Conservation (phyloP, 352 stramenopile genomes). For the Globisporangium alternatum region DNA sequence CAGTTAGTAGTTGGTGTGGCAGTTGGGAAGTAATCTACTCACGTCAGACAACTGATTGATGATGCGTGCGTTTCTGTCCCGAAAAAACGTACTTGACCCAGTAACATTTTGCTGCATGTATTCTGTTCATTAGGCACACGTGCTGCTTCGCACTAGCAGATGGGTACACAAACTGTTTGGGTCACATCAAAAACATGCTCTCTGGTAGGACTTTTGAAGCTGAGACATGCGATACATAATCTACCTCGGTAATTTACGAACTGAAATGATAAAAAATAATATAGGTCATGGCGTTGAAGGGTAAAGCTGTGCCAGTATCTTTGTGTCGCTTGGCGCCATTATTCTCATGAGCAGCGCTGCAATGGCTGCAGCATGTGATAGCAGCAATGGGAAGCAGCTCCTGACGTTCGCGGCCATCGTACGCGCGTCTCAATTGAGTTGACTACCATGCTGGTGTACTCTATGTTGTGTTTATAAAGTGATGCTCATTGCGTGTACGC, state of each 20-base stretch:
- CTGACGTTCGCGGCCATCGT: conserved; percentile 41
- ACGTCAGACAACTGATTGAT: conserved; percentile 5
- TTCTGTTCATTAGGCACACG: not conserved
- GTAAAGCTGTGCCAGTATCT: not conserved
- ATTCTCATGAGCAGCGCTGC: not conserved
- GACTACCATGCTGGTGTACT: not conserved
- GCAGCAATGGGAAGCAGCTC: conserved; percentile 22
- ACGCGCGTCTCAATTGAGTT: conserved; percentile 10
- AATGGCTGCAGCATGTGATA: conserved; percentile 11
- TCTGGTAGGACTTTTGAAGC: conserved; percentile 3
- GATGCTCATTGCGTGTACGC: not conserved
- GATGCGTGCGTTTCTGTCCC: conserved; percentile 6
- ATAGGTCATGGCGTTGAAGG: too few species aligned
- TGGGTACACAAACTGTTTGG: conserved; percentile 2
- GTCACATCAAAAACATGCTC: not conserved
- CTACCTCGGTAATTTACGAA: not conserved
- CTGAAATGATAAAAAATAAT: too few species aligned
- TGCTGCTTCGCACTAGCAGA: not conserved
- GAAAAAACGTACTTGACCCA: not conserved
- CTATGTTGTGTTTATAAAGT: not conserved
- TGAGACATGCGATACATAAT: conserved; percentile 3
- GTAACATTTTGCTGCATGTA: not conserved
- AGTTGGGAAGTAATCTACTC: conserved; percentile 1
- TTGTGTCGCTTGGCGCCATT: not conserved
- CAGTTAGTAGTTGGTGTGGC: not conserved